Percentiles rank a stretch among this genome's conserved stretches.
Evolutionary conservation across 2,329 filamentous ascomycete species (phyloP).

Genomic region (Talaromyces sp.): DNA sequence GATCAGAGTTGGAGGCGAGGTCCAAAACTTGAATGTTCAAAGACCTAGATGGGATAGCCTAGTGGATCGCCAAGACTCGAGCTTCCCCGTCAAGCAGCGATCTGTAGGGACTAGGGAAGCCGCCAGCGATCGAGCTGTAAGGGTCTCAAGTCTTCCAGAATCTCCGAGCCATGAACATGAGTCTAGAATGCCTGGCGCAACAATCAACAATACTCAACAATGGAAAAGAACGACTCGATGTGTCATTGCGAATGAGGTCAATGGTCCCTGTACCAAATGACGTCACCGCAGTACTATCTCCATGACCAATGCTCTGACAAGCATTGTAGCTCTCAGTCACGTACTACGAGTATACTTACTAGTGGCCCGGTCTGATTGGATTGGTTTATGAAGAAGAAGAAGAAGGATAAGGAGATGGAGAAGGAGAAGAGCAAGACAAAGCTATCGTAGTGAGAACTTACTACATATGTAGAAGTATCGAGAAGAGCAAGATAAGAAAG

Average conservation of each 20-base stretch:
- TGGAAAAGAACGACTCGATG: too few species aligned
- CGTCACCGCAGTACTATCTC: not conserved
- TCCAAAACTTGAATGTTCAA: not conserved
- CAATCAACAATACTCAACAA: not conserved
- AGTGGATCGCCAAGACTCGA: conserved; percentile 4
- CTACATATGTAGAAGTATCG: too few species aligned
- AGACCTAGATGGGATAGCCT: not conserved
- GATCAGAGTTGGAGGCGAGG: not conserved
- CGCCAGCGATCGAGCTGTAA: not conserved
- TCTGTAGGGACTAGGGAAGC: not conserved
- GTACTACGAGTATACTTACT: too few species aligned
- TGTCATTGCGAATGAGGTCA: not conserved
- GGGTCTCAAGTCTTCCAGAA: not conserved
- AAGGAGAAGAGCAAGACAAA: not conserved
- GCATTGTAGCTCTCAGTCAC: not conserved
- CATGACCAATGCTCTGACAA: not conserved
- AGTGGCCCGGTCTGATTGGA: too few species aligned
- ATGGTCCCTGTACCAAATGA: not conserved
- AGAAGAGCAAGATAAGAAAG: too few species aligned
- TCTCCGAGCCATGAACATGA: not conserved
- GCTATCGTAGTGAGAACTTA: too few species aligned
- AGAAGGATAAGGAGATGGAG: too few species aligned
- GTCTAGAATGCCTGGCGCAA: not conserved
- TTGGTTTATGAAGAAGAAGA: too few species aligned
- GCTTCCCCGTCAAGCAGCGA: not conserved